Evolutionary conservation across 2,329 filamentous ascomycete genomes (phyloP), one percentile per base, ranked within the genome.

Genomic region (Fusarium sp.): DNA sequence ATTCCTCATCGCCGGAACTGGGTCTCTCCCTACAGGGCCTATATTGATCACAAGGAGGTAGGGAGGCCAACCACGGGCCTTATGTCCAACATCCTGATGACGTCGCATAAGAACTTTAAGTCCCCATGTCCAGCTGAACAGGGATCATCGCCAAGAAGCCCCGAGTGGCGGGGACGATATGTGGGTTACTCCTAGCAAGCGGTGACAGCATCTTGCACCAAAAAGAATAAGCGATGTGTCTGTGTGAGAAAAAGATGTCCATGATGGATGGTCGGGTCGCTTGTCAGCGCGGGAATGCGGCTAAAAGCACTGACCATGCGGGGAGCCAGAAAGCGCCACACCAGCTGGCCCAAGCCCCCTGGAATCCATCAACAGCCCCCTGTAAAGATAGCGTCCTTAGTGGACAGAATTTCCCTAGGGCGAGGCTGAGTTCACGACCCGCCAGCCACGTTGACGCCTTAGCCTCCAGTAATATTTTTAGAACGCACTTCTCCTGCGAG

Each of bases 381-480:
- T 68, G 71, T 39, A 68, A 54, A 18, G 18, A 74, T 72, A 72
- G 71, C 56, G 50, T 61, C n/a, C 39, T 55, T 42, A 72, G 68
- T 62, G 68, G 61, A 32, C 41, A 68, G 63, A 71, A 62, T 41
- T 44, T 52, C 68, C 68, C 72, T 74, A 73, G 60, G 62, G 60
- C 68, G 69, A 75, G 73, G 72, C 70, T 75, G 73, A 70, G 73
- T 63, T 42, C 13, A 45, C 18, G 34, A 63, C 54, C 55, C 73
- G 72, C 72, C 69, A 73, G 72, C 73, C 72, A 75, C 73, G 57
- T 62, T 48, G 38, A 70, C 70, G 57, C 47, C 71, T 70, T 73
- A 47, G 58, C 62, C 60, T 70, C 73, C 72, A 75, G 67, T 75
- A 73, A 75, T 75, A 70, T 70, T 70, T 70, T 70, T 70, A 75